Evolutionary conservation across 805 yeast genomes (phyloP).

Genomic region (Candida anglica): DNA sequence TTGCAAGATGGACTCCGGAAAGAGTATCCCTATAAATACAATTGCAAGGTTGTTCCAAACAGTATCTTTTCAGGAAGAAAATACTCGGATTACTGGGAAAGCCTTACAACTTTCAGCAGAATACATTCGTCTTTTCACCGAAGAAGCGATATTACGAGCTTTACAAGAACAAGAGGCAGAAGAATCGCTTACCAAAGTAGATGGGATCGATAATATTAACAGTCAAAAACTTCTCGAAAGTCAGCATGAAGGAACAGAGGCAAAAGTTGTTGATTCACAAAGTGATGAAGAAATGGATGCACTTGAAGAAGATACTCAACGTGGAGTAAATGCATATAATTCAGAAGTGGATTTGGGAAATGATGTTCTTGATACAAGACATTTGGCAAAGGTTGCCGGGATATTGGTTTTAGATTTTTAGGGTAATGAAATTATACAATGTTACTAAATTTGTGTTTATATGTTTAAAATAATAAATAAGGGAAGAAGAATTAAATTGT

Average conservation of each 20-base stretch:
- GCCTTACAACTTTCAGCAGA: constrained; percentile 50
- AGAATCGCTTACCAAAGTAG: constrained; percentile 19
- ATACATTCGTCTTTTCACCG: constrained; percentile 52
- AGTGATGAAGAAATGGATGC: constrained; percentile 13
- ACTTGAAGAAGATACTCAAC: constrained; percentile 16
- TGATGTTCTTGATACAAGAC: constrained; percentile 48
- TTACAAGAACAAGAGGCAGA: constrained; percentile 46
- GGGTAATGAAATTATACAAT: background rate
- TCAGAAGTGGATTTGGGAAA: constrained; percentile 11
- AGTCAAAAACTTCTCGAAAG: constrained; percentile 3
- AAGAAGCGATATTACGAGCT: constrained; percentile 56
- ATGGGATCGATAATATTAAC: constrained; percentile 28
- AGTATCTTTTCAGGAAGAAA: constrained; percentile 41
- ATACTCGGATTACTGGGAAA: constrained; percentile 45
- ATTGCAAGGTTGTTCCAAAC: constrained; percentile 51
- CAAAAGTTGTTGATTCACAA: constrained; percentile 6
- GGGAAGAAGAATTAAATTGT: too few species aligned
- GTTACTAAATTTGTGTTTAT: too few species aligned
- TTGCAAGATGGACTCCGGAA: too few species aligned
- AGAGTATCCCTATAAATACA: constrained; percentile 16
- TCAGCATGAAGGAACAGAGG: constrained; percentile 7
- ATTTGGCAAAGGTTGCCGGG: constrained; percentile 54
- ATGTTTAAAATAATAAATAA: too few species aligned
- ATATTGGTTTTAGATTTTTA: constrained; percentile 54
- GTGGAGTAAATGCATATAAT: constrained; percentile 9